Conservation (phyloP, 129 eudicot species). For the Flaveria robusta region DNA sequence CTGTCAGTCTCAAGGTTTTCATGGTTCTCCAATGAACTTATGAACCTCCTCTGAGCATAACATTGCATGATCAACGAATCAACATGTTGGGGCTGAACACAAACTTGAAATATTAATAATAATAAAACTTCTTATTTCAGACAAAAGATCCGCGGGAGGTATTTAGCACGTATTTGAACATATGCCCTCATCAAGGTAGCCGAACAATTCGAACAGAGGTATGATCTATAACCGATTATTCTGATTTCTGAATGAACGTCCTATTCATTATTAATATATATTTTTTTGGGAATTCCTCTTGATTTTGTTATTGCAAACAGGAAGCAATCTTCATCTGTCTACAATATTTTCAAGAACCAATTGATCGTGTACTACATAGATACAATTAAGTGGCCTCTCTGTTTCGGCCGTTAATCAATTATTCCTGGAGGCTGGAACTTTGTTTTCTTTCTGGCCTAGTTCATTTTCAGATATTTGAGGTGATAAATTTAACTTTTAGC, state of each 20-base stretch:
- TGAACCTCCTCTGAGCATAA: no score
- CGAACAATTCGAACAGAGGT: conserved; percentile 98
- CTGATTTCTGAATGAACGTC: neutral
- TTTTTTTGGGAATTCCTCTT: neutral
- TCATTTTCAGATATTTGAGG: neutral
- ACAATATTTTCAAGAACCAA: conserved; percentile 97
- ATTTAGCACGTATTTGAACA: conserved; percentile 69
- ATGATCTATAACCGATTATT: neutral
- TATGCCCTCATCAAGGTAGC: conserved; percentile 96
- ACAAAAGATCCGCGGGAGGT: conserved; percentile 71
- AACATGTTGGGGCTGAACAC: neutral
- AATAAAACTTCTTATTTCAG: conserved; percentile 41
- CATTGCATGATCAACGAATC: neutral
- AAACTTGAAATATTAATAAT: conserved; percentile 4
- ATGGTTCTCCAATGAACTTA: no score
- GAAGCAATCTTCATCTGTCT: conserved; percentile 91
- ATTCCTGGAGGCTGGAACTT: neutral
- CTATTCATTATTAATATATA: neutral
- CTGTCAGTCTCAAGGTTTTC: no score
- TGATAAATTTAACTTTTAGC: neutral
- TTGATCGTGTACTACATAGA: conserved; percentile 48
- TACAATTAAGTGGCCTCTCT: conserved; percentile 7
- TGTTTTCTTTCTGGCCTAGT: neutral
- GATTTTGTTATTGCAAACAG: conserved; percentile 45
- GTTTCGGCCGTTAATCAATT: neutral